These are phyloP conservation scores for Hanseniaspora jakobsenii DNA, from an alignment of 805 yeast species.

Conservation along the genomic window DNA sequence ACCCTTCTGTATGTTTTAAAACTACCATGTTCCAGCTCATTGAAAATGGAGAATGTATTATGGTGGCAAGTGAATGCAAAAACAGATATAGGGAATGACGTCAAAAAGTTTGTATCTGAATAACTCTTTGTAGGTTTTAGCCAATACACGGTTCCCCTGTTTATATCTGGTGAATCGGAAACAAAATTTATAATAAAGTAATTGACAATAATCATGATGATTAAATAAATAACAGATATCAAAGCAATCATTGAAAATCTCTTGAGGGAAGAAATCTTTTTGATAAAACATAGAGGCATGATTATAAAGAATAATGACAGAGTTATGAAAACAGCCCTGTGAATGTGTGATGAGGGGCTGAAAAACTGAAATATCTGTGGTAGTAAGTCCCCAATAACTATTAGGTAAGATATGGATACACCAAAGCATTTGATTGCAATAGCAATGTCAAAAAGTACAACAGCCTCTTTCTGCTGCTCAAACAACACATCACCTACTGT, in stretches of 20 bases:
- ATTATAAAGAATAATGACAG: conserved; percentile 38
- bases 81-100: conserved; percentile 80
- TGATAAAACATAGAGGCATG: conserved; percentile 52
- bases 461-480: conserved; percentile 47
- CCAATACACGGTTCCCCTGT: conserved; percentile 39
- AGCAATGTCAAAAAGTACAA: conserved; percentile 53
- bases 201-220: conserved; percentile 62
- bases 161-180: conserved; percentile 21
- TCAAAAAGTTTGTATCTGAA: conserved; percentile 36
- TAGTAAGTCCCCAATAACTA: conserved; percentile 59
- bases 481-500: conserved; percentile 52
- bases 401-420: conserved; percentile 54
- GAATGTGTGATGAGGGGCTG: conserved; percentile 28
- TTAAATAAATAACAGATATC: conserved; percentile 65
- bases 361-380: conserved; percentile 34
- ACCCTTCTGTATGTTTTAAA: conserved; percentile 37
- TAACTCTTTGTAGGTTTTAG: conserved; percentile 34
- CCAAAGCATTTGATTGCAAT: conserved; percentile 64
- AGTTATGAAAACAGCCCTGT: conserved; percentile 31
- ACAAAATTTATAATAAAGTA: conserved; percentile 28
- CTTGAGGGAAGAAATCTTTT: conserved; percentile 67
- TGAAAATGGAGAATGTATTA: conserved; percentile 79
- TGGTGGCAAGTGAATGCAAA: conserved; percentile 95
- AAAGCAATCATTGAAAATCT: conserved; percentile 78
- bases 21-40: conserved; percentile 56